Conservation (phyloP, 2,329 filamentous ascomycete genomes). For the Monilinia vaccinii-corymbosi region DNA sequence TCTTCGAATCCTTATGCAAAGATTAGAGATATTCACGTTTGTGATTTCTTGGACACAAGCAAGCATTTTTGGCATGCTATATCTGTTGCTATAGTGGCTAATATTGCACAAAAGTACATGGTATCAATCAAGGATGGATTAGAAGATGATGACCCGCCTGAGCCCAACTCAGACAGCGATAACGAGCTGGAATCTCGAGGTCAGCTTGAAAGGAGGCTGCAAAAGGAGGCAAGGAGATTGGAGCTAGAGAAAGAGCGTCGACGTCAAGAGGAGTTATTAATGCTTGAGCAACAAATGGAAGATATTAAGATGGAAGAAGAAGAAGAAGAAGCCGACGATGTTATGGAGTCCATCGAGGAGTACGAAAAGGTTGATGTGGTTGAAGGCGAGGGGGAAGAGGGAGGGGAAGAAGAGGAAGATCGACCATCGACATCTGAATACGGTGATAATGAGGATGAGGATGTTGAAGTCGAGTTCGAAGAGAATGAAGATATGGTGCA, state of each 20-base stretch:
- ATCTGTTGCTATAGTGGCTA: conserved; percentile 27
- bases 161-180: conserved; percentile 19
- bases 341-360: conserved; percentile 3
- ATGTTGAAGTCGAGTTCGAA: not conserved
- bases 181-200: conserved; percentile 1
- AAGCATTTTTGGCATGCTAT: conserved; percentile 31
- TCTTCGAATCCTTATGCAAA: conserved; percentile 22
- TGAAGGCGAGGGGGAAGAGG: not conserved
- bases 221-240: not conserved
- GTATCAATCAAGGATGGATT: conserved; percentile 26
- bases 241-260: not conserved
- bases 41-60: conserved; percentile 25
- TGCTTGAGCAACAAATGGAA: conserved; percentile 1
- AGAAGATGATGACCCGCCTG: conserved; percentile 18
- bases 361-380: not conserved
- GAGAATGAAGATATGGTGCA: not conserved
- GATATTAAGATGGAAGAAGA: not conserved
- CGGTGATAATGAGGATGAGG: conserved; percentile 3
- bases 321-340: not conserved
- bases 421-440: not conserved
- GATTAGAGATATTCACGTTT: conserved; percentile 22
- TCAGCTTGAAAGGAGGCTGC: not conserved
- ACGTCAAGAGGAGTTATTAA: not conserved
- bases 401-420: conserved; percentile 6
- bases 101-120: conserved; percentile 27